Evolutionary conservation across 2,329 filamentous ascomycete species (phyloP), one percentile per base, ranked within the genome.

Genomic region (Claviceps citrina): DNA sequence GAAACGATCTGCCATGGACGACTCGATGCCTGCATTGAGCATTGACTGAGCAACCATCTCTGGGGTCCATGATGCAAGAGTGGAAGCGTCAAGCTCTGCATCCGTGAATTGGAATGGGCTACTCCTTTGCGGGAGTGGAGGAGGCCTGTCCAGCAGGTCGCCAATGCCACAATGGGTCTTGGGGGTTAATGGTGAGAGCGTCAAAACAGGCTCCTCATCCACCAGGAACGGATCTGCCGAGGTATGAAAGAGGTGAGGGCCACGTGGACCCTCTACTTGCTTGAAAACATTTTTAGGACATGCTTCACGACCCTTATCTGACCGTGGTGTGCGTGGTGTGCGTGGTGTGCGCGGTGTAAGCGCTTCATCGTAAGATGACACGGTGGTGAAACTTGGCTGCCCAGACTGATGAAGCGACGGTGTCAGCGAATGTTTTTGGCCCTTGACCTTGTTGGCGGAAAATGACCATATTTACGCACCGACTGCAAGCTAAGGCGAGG

Each of bases 41-140:
- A 95, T 91, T 74, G 84, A 91, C 53, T 83, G 77, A 41, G 82
- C 81, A 32, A 91, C 83, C 62, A 85, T 79, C 53, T 78, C 71
- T 3, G 83, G 78, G 12, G 74, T 71, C 84, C 82, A 91, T 33
- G 65, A 63, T 13, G 71, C 66, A 44, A 89, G 68, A 37, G 71
- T 66, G 19, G 63, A 60, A 25, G 71, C 64, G 48, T 81, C 71
- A 26, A 83, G 65, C 44, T 76, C 65, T 43, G 65, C 65, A 44
- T 67, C 59, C 2, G 68, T 71, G 53, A 69, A 79, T 47, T 65
- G 70, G 44, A 76, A 73, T 13, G 71, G 70, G 41, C 70, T 71
- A 38, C 60, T 62, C 32, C 62, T 66, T 46, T 57, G 50, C 22
- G 50, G 49, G 3, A 44, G 31, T 15, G 43, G 49, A 5, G 51